Base-by-base conservation (phyloP, 331 rosid genomes). In the Quercus tomentella region DNA sequence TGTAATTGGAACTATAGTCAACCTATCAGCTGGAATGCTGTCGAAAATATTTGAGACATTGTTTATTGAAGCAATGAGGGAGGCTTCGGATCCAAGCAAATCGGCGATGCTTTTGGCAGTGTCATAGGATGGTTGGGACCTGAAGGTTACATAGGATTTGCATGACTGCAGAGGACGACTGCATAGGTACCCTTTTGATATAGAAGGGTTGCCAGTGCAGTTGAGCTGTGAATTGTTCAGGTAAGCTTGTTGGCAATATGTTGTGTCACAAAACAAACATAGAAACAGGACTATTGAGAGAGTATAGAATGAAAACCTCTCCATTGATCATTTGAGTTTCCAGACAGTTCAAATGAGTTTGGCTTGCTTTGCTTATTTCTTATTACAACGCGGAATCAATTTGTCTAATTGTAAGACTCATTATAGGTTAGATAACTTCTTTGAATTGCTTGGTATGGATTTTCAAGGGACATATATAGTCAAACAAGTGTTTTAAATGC, bases 131-230 rank as follows among this genome's bases (percentile, higher is more conserved):
- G 78, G 61, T 60, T 57, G 76, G 16, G 94, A 81, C 67, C 75
- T 84, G 83, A 82, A 88, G 21, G 82, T 56, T 9, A 86, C 17
- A 21, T 82, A 86, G 76, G 94, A 78, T 21, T 77, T 73, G 80
- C 89, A 88, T 15, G 91, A 86, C 8, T 74, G 77, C 4, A 21
- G 37, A 43, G 58, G 83, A 49, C 75, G 78, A 69, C 82, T 83
- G 84, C 93, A 89, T 20, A 82, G 87, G 79, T 86, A 87, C 2
- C 93, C 93, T 76, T 86, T 82, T 49, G 91, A 71, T 17, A 11
- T 69, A 16, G 80, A 76, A 55, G 71, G 77, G 80, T 57, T 73
- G 17, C 0, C 6, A 0, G 81, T n/a, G 72, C 91, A 87, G 52
- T 77, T 52, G 74, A 70, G 76, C 49, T 70, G 73, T n/a, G 82